Evolutionary conservation across 495 filamentous ascomycete genomes (phyloP).

Genomic region (Neurospora sp.): DNA sequence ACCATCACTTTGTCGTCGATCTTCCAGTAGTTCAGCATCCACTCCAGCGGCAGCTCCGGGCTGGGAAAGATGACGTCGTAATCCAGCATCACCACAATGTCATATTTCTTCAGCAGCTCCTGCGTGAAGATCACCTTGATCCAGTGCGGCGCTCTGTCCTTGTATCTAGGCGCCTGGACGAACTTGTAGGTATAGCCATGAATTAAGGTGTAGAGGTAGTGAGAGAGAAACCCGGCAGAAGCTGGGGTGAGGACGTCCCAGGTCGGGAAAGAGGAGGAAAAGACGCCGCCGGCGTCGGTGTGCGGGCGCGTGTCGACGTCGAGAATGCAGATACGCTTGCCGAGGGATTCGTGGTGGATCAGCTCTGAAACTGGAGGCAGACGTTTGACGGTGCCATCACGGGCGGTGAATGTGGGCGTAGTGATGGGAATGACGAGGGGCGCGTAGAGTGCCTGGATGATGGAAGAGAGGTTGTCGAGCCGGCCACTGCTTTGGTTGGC

Average conservation of each 20-base stretch:
- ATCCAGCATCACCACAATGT: conserved; percentile 42
- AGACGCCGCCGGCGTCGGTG: conserved; percentile 17
- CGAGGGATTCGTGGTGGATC: conserved; percentile 18
- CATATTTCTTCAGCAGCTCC: conserved; percentile 34
- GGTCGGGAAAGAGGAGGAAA: conserved; percentile 11
- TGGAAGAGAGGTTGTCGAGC: conserved; percentile 9
- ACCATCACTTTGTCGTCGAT: conserved; percentile 31
- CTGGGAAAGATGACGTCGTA: conserved; percentile 39
- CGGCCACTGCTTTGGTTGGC: not conserved
- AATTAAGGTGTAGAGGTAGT: conserved; percentile 37
- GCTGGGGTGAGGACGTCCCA: conserved; percentile 10
- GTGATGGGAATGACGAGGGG: conserved; percentile 18
- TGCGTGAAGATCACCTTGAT: conserved; percentile 38
- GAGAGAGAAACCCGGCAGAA: conserved; percentile 29
- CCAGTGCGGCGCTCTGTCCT: conserved; percentile 35
- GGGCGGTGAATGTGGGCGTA: conserved; percentile 12
- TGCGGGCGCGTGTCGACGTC: conserved; percentile 32
- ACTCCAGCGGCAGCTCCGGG: conserved; percentile 42
- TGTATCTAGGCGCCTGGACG: conserved; percentile 25
- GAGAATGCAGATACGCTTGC: conserved; percentile 28
- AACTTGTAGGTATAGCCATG: conserved; percentile 48
- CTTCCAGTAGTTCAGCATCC: conserved; percentile 46
- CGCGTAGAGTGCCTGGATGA: conserved; percentile 18
- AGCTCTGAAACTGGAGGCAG: conserved; percentile 13
- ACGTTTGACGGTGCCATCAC: conserved; percentile 14